Evolutionary conservation across 2,329 filamentous ascomycete genomes (phyloP), one percentile per base, ranked within the genome.

Genomic region (Sordariomycetes sp.): DNA sequence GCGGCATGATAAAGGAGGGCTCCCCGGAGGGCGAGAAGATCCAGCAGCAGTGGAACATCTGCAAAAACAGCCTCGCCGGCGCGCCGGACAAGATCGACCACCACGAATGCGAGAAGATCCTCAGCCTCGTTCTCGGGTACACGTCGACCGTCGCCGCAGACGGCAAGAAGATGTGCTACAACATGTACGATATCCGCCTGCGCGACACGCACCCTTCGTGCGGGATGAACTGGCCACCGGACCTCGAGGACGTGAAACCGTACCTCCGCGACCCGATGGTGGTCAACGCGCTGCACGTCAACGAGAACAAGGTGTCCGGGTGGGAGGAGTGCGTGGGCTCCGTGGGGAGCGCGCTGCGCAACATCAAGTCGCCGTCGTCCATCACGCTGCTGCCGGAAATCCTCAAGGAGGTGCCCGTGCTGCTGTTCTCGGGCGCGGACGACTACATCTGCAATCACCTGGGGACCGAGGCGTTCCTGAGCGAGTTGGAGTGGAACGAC

Each of bases 381-480:
- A 74, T 91, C 59, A 74, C 82, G 2, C 74, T 96, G 3, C 76
- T 99, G 1, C 92, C 94, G 0, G 85, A 81, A 2, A 72, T 99
- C 20, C 76, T 99, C 10, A 78, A 85, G 62, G 78, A 94, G 58
- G 72, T 97, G 10, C 86, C 87, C 1, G 79, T 95, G 48, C 74
- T 96, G 1, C 81, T 99, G 22, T 99, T 97, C 74, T 96, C 90
- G 2, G 94, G 94, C 56, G 88, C 91, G 60, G 84, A 95, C 65
- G 94, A 99, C 68, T 75, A 97, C 25, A 97, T 99, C 64, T 99
- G 94, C 79, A 99, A 99, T 69, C 90, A 99, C 67, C 74, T 96
- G 34, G 94, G 94, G 59, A 99, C 94, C 0, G 94, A 99, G 68
- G 81, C 87, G 32, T 71, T 99, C 63, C 96, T 99, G 66, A 84